phyloP scores from a whole-genome alignment of 306 rosid genomes.

The Lathyrus aphaca region DNA sequence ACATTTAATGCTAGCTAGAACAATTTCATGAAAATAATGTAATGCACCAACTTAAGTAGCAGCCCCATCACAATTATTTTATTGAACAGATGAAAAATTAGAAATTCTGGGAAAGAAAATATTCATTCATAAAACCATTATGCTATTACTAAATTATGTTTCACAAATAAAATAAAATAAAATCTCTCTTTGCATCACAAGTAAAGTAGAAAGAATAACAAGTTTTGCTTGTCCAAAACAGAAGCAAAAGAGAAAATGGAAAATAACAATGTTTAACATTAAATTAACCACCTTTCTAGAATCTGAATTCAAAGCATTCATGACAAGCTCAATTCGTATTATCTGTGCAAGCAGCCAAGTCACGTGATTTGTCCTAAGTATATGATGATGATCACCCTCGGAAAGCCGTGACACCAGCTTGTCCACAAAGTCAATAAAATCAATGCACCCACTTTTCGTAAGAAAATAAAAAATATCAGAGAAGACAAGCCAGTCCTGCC shows the following conservation, averaged over 20 bases:
- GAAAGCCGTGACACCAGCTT: slow-evolving; percentile 82
- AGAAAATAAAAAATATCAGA: slow-evolving; percentile 88
- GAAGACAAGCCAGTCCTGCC: slow-evolving; percentile 99
- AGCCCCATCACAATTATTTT: slow-evolving; percentile 18
- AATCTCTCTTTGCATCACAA: slow-evolving; percentile 20
- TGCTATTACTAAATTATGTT: slow-evolving; percentile 24
- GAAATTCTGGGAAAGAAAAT: slow-evolving; percentile 33
- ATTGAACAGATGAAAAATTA: slow-evolving; percentile 22
- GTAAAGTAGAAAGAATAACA: slow-evolving; percentile 36
- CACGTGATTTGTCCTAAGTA: slow-evolving; percentile 90
- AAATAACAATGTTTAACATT: slow-evolving; percentile 15
- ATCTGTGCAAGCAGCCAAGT: slow-evolving; percentile 95
- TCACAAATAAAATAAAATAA: not conserved
- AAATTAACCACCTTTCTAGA: slow-evolving; percentile 81
- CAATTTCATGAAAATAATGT: slow-evolving; percentile 11
- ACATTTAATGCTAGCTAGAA: slow-evolving; percentile 29
- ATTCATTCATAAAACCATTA: slow-evolving; percentile 21
- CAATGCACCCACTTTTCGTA: slow-evolving; percentile 90
- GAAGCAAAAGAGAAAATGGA: slow-evolving; percentile 33
- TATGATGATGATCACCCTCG: slow-evolving; percentile 76
- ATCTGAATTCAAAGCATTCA: slow-evolving; percentile 87
- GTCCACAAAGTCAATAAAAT: slow-evolving; percentile 96
- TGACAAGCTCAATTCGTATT: slow-evolving; percentile 90
- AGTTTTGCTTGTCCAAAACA: slow-evolving; percentile 2
- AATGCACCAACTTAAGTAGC: slow-evolving; percentile 36